phyloP scores from a whole-genome alignment of 345 rosid species.

The Lepidium sativum region DNA sequence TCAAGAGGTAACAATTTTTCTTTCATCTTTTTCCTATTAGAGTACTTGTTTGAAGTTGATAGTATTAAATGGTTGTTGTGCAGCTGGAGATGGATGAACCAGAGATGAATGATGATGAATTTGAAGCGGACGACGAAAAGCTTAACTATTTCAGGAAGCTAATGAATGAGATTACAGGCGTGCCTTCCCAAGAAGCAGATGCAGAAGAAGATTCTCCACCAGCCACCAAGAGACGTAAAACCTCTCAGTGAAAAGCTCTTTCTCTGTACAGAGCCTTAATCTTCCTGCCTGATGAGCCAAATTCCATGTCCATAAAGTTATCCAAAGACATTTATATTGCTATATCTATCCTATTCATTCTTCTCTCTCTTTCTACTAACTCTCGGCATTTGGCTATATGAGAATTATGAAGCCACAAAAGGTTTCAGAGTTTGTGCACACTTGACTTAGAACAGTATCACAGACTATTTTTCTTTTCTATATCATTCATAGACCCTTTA shows the following conservation, averaged over 20 bases:
- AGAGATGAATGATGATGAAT: slow-evolving; percentile 13
- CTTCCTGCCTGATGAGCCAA: background rate
- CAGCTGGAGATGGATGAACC: slow-evolving; percentile 13
- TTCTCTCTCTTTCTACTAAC: background rate
- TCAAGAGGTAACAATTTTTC: slow-evolving; percentile 17
- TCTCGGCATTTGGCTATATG: slow-evolving; percentile 12
- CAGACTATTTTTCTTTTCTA: background rate
- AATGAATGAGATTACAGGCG: slow-evolving; percentile 10
- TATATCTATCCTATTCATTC: slow-evolving; percentile 3
- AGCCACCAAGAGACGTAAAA: slow-evolving; percentile 2
- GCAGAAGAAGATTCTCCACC: slow-evolving; percentile 19
- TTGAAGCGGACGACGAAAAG: background rate
- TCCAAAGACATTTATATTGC: background rate
- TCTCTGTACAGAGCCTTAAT: slow-evolving; percentile 14
- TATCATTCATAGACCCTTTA: slow-evolving; percentile 4
- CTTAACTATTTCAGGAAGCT: slow-evolving; percentile 15
- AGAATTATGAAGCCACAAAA: slow-evolving; percentile 8
- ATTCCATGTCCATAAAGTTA: background rate
- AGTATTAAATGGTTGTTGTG: slow-evolving; percentile 3
- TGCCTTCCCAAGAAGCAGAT: slow-evolving; percentile 13
- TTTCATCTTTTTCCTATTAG: background rate
- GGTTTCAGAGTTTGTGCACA: slow-evolving; percentile 19
- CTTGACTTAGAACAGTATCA: slow-evolving; percentile 6
- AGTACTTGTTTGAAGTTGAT: background rate
- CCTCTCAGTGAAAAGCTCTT: slow-evolving; percentile 17